Conservation (phyloP, 805 yeast genomes). For the Kregervanrija fluxuum region DNA sequence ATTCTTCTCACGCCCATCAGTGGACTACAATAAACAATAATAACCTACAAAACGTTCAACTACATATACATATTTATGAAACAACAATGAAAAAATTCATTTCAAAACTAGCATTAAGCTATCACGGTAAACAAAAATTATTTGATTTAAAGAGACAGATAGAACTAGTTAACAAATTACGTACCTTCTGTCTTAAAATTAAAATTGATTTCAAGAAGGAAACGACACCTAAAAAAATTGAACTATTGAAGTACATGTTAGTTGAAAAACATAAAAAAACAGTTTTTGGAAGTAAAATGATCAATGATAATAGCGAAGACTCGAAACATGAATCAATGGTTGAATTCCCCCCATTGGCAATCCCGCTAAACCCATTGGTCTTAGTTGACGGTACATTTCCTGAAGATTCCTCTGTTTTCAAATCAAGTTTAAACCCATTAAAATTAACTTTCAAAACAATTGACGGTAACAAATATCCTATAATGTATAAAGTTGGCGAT, state of each 20-base stretch:
- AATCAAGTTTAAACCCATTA: slow-evolving; percentile 83
- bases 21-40: not conserved
- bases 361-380: slow-evolving; percentile 81
- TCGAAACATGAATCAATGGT: slow-evolving; percentile 24
- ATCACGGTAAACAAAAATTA: slow-evolving; percentile 23
- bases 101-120: slow-evolving; percentile 16
- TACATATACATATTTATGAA: slow-evolving; percentile 16
- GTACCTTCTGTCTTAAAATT: slow-evolving; percentile 56
- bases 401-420: slow-evolving; percentile 78
- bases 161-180: slow-evolving; percentile 57
- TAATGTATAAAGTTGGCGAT: slow-evolving; percentile 94
- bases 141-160: slow-evolving; percentile 43
- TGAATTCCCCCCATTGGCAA: slow-evolving; percentile 44
- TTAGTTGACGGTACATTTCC: slow-evolving; percentile 70
- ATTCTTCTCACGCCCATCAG: not conserved
- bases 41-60: slow-evolving; percentile 1
- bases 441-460: slow-evolving; percentile 60
- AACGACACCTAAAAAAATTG: slow-evolving; percentile 68
- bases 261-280: slow-evolving; percentile 41
- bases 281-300: slow-evolving; percentile 10
- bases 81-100: slow-evolving; percentile 25
- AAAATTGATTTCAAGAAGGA: slow-evolving; percentile 56
- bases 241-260: slow-evolving; percentile 52
- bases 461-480: slow-evolving; percentile 49
- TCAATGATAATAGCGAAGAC: slow-evolving; percentile 4